Evolutionary conservation across 768 basidiomycete genomes (phyloP), one percentile per base, ranked within the genome.

Genomic region (Boletus speciosus): DNA sequence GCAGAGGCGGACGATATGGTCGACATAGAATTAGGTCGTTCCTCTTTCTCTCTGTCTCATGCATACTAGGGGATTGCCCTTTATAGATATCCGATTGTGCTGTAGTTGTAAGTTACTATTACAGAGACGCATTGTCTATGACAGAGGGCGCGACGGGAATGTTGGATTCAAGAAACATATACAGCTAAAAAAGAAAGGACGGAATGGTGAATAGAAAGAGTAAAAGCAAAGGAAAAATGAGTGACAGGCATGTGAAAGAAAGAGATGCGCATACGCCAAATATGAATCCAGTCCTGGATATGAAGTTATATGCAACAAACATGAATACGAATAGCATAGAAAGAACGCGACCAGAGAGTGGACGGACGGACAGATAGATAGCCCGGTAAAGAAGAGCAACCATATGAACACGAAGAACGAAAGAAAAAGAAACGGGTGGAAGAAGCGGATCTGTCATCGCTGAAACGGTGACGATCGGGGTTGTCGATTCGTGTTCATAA

Each of bases 401-500:
- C 55, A n/a, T 64, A 58, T 64, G 54, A 46, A 57, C 60, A 57
- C 47, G 46, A 57, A 63, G 46, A 5, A 35, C 51, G 49, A 55
- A 40, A 54, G 35, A 31, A 8, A 29, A 16, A 21, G 14, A n/a
- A 16, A 35, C 10, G 15, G 21, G 12, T 14, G 5, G 11, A 42
- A 31, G 48, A 39, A 38, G 21, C 8, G 25, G 47, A 2, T 14
- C 54, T 47, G 46, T 49, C 45, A 56, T 46, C 29, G 35, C 31
- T 59, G 38, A 55, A 54, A 62, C 54, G 35, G 21, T 55, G 38
- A 46, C 40, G 37, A 61, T 49, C 41, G n/a, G 46, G 49, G 51
- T 44, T 25, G 31, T 41, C 53, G 39, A 41, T 46, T 37, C 51
- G 49, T 57, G 51, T 56, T 49, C 55, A 47, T 27, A 36, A 1